Base-by-base conservation (phyloP, 2,329 filamentous ascomycete genomes). In the Curvularia verruculosa region DNA sequence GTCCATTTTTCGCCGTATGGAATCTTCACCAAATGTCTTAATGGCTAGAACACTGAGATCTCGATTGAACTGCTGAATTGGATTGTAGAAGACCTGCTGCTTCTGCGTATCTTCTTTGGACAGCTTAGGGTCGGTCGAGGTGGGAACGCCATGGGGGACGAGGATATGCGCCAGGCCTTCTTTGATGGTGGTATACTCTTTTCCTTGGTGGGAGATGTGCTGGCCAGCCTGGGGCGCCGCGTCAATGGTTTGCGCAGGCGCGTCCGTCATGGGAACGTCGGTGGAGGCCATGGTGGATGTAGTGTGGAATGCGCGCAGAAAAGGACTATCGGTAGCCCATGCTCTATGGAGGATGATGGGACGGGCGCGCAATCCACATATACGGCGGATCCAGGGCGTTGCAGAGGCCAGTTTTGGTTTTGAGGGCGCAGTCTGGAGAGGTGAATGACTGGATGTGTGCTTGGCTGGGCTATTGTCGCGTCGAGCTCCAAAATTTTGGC, bases 51-150 rank as follows among this genome's bases (percentile, higher is more conserved):
- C 91, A 59, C 92, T 97, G 64, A 99, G 79, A 74, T 99, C 95
- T 45, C 96, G 89, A 77, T 99, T 99, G 82, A 98, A 99, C 74
- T 99, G 95, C 75, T 99, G 95, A 52, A 99, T 97, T 0, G 95
- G 94, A 69, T 99, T 99, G 83, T 99, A 99, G 73, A 99, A 99
- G 54, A 99, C 96, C 31, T 83, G 81, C 68, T 94, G 89, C 82
- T 66, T 87, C 84, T 57, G 84, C 80, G 68, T 70, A 5, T 86
- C 84, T 50, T 77, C 75, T 59, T 81, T 81, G 44, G 80, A 79
- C 23, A 78, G 73, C 59, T 81, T 78, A 0, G 79, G 76, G 76
- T 84, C 72, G 63, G 79, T 73, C 64, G 81, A 69, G 23, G 78
- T 81, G n/a, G 80, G 77, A 12, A 79, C 79, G 28, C 79, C 78